phyloP scores from a whole-genome alignment of 768 basidiomycete species.

The Cystobasidium ongulense region DNA sequence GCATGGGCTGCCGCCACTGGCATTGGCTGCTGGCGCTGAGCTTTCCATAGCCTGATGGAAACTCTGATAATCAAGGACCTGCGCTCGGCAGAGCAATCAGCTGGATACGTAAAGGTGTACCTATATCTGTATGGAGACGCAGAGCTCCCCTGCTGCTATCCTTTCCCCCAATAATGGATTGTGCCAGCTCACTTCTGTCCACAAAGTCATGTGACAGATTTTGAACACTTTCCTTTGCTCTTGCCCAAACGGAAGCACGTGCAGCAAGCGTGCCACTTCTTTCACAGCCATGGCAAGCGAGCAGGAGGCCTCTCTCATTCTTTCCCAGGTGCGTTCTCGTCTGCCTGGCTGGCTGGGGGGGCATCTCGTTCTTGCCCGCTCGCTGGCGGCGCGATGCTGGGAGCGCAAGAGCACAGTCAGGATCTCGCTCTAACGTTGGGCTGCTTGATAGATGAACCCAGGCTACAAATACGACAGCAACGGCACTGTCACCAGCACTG shows the following conservation, averaged over 20 bases:
- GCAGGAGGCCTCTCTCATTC: conserved; percentile 21
- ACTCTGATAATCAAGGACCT: too few species aligned
- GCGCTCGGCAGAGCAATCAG: too few species aligned
- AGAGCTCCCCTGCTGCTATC: too few species aligned
- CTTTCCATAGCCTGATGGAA: too few species aligned
- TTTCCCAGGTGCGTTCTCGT: conserved; percentile 17
- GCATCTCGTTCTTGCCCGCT: neutral
- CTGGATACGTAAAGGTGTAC: too few species aligned
- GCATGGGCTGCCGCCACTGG: too few species aligned
- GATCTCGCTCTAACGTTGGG: neutral
- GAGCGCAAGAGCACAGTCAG: too few species aligned
- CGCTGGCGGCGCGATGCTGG: neutral
- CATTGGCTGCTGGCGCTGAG: too few species aligned
- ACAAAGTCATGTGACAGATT: too few species aligned
- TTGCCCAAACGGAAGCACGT: neutral
- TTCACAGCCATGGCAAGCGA: conserved; percentile 13
- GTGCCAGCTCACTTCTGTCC: too few species aligned
- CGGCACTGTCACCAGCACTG: neutral
- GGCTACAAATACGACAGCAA: neutral
- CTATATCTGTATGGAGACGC: too few species aligned
- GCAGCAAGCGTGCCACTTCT: neutral
- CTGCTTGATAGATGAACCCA: conserved; percentile 16
- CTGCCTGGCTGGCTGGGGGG: neutral
- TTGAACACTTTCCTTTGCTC: neutral
- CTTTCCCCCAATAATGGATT: too few species aligned